Base-by-base conservation (phyloP, 805 yeast genomes). In the Candida caryicola region DNA sequence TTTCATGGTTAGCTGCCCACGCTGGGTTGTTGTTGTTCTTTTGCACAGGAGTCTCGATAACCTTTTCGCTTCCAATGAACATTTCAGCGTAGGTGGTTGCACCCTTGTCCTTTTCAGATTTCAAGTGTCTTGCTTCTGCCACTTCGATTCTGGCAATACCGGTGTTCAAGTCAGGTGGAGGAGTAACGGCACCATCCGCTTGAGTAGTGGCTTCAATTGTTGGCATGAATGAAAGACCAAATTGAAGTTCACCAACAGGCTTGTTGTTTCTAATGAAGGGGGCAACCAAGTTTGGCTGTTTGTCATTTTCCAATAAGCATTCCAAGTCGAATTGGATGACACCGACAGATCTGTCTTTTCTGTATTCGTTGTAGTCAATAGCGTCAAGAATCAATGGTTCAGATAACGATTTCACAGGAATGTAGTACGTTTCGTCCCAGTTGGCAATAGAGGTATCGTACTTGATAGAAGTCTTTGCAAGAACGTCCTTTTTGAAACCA, bases 161-260 rank as follows among this genome's bases (percentile, higher is more conserved):
- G 12, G 97, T 88, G 64, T 91, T 91, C 58, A 87, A 77, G 48
- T 88, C 96, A 31, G 96, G 96, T 32, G 95, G 85, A 33, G 95
- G 88, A 47, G 80, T 82, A 37, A 76, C 71, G 2, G 90, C 82
- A 35, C 96, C 96, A 60, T 88, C 96, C 3, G 86, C 82, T 41
- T 76, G 72, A 44, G 76, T 66, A 49, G 70, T 60, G 40, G 78
- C 71, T 63, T 77, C 71, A 44, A 88, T 64, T 10, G 93, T 82
- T 29, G 95, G 93, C 73, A 81, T 80, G 67, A 75, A 85, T 46
- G 79, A 78, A 50, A 85, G 71, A 45, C 85, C 89, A 57, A 81
- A 86, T 4, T 60, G 62, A 30, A 93, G 64, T 33, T 74, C 72
- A 47, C 98, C 99, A 23, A 87, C 82, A 4, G 82, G 82, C 59